Evolutionary conservation across 148 eudicot species (phyloP).

Genomic region (Pharnaceum exiguum): DNA sequence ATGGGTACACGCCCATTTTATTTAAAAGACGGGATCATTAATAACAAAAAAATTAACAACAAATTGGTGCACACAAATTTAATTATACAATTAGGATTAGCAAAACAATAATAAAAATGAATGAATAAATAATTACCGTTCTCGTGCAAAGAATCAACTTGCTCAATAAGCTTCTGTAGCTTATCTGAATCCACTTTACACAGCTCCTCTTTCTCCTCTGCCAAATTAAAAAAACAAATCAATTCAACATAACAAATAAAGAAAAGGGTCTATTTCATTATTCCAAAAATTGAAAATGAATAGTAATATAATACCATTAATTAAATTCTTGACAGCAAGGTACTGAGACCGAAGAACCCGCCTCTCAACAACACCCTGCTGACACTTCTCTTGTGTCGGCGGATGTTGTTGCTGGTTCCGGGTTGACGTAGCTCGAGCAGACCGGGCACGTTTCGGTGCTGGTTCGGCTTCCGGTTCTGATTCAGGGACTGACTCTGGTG

Average conservation of each 20-base stretch:
- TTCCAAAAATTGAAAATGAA: not conserved
- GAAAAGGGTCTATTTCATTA: not conserved
- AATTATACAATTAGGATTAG: not conserved
- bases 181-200: slow-evolving; percentile 23
- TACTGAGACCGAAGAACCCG: slow-evolving; percentile 23
- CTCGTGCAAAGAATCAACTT: slow-evolving; percentile 37
- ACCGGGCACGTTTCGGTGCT: slow-evolving; percentile 3
- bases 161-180: slow-evolving; percentile 25
- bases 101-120: not conserved
- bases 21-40: too few relatives aligned
- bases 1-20: too few relatives aligned
- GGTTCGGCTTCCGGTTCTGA: not conserved
- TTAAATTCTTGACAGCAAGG: slow-evolving; percentile 2
- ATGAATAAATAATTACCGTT: slow-evolving; percentile 12
- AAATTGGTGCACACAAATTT: not conserved
- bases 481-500: too few relatives aligned
- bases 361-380: not conserved
- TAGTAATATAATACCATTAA: slow-evolving; percentile 11
- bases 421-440: not conserved
- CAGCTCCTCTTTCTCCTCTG: slow-evolving; percentile 42
- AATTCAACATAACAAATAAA: not conserved
- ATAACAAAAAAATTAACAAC: too few relatives aligned
- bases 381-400: not conserved
- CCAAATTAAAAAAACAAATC: not conserved
- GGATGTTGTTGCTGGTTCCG: not conserved